A percentile compares a stretch with the other conserved stretches of the same genome.
phyloP scores from a whole-genome alignment of 1,139 yeast genomes.

The Scheffersomyces insectosa region DNA sequence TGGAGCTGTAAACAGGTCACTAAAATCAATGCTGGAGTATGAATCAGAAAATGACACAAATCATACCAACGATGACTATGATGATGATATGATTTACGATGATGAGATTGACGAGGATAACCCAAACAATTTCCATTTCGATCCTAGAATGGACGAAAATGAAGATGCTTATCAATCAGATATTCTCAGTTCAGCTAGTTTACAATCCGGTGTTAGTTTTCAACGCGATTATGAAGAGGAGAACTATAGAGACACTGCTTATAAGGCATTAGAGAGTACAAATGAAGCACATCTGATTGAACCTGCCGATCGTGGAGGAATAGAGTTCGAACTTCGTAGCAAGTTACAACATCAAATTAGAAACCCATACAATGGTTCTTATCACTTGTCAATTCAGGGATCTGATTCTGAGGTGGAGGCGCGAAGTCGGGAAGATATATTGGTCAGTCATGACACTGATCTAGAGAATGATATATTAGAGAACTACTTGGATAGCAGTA shows the following conservation, averaged over 20 bases:
- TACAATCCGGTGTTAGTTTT: neutral
- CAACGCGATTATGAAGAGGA: constrained; percentile 1
- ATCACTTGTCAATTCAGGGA: constrained; percentile 35
- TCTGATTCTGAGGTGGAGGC: neutral
- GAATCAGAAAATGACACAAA: no score
- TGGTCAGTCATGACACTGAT: constrained; percentile 10
- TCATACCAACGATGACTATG: neutral
- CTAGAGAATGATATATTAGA: constrained; percentile 34
- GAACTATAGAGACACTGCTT: no score
- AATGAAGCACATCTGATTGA: no score
- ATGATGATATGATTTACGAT: neutral
- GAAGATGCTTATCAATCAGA: neutral
- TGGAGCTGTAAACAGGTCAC: neutral
- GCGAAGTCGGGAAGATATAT: no score
- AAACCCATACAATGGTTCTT: constrained; percentile 22
- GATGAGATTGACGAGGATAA: neutral
- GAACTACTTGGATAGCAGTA: constrained; percentile 30
- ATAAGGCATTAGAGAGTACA: no score
- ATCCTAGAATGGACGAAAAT: neutral
- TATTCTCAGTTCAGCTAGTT: neutral
- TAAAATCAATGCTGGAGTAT: no score
- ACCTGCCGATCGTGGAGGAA: no score
- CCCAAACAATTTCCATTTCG: neutral
- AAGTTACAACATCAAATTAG: no score
- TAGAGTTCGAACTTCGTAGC: no score